Evolutionary conservation across 2,329 filamentous ascomycete genomes (phyloP).

Genomic region (Exutisphaerella laricina): DNA sequence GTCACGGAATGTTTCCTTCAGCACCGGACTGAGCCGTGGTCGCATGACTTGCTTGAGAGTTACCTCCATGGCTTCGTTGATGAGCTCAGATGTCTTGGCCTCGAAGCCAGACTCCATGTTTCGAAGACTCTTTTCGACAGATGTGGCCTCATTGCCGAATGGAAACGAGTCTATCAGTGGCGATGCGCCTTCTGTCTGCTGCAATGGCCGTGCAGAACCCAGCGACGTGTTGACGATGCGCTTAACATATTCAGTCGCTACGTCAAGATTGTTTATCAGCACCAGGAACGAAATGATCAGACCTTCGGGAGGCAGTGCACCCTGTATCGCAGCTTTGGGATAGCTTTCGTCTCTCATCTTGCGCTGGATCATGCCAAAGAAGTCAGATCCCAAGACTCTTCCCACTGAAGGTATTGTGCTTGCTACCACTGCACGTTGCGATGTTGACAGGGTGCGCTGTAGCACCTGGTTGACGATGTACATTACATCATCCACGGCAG

Average conservation of each 20-base stretch:
- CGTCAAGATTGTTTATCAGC: conserved; percentile 90
- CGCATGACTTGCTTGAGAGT: conserved; percentile 85
- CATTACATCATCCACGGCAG: conserved; percentile 97
- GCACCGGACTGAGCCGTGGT: conserved; percentile 72
- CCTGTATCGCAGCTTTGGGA: conserved; percentile 70
- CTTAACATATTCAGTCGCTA: conserved; percentile 82
- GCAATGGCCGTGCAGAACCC: conserved; percentile 24
- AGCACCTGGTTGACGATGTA: conserved; percentile 95
- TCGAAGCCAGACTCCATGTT: conserved; percentile 67
- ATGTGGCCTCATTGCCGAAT: conserved; percentile 66
- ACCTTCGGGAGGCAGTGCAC: conserved; percentile 78
- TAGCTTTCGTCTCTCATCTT: conserved; percentile 98
- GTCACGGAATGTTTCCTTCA: conserved; percentile 86
- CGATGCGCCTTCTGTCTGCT: conserved; percentile 4
- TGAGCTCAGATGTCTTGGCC: conserved; percentile 71
- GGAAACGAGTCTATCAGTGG: conserved; percentile 61
- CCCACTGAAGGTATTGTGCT: conserved; percentile 73
- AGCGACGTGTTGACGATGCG: conserved; percentile 74
- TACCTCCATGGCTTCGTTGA: conserved; percentile 77
- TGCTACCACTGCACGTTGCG: conserved; percentile 70
- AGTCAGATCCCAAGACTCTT: conserved; percentile 78
- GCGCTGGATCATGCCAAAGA: conserved; percentile 92
- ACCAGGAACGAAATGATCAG: conserved; percentile 86
- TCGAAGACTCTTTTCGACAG: conserved; percentile 63
- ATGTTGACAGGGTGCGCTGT: conserved; percentile 78